phyloP scores from a whole-genome alignment of 306 rosid species.

The Trifolium fragiferum region DNA sequence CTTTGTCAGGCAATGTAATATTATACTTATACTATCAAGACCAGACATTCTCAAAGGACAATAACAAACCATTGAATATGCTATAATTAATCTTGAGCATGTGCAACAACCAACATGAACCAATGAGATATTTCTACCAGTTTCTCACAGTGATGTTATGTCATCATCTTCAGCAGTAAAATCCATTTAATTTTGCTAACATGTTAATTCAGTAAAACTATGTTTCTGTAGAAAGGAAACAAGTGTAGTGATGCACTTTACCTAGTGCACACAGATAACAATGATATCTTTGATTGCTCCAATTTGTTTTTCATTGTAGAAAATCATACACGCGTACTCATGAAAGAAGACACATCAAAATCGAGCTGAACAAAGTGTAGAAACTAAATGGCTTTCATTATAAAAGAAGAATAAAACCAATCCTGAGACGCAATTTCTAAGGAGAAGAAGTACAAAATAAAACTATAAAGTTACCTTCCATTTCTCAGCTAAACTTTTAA shows the following conservation, averaged over 20 bases:
- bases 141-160: constrained; percentile 9
- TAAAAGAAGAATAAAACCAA: constrained; percentile 18
- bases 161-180: constrained; percentile 12
- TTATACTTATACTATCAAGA: constrained; percentile 2
- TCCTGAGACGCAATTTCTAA: constrained; percentile 15
- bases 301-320: constrained; percentile 3
- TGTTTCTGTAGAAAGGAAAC: background rate
- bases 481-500: constrained; percentile 65
- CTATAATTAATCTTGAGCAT: constrained; percentile 15
- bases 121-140: constrained; percentile 4
- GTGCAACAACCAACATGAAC: constrained; percentile 16
- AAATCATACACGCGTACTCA: constrained; percentile 6
- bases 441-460: constrained; percentile 31
- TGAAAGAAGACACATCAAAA: constrained; percentile 29
- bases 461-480: constrained; percentile 85
- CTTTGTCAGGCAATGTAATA: constrained; percentile 48
- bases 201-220: background rate
- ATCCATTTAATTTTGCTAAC: constrained; percentile 2
- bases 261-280: background rate
- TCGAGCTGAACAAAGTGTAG: constrained; percentile 25
- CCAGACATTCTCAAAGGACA: constrained; percentile 20
- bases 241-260: constrained; percentile 18
- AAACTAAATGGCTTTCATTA: constrained; percentile 10
- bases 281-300: constrained; percentile 4
- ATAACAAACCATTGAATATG: constrained; percentile 33